Conservation (phyloP, 441 rosid species). For the Metrosideros polymorpha region DNA sequence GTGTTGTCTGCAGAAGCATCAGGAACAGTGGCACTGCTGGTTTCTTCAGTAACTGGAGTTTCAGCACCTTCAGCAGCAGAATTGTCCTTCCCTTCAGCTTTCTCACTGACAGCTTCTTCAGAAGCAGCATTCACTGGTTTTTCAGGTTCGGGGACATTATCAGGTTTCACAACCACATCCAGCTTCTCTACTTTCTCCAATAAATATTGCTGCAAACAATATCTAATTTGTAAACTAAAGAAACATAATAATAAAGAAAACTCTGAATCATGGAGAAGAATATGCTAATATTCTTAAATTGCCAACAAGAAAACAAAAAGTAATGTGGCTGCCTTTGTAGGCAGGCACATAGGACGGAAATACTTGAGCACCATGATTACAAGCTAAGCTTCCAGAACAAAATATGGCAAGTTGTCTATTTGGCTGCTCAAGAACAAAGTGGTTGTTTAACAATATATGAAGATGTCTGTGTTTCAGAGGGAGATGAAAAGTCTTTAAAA, state of each 20-base stretch:
- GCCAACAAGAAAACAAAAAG: neutral
- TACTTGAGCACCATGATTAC: neutral
- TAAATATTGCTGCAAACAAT: constrained; percentile 52
- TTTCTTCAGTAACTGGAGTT: constrained; percentile 36
- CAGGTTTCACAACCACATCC: constrained; percentile 31
- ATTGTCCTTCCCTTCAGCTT: neutral
- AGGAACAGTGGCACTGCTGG: neutral
- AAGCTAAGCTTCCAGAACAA: neutral
- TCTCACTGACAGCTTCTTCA: neutral
- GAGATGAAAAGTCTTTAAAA: neutral
- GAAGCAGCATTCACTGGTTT: constrained; percentile 16
- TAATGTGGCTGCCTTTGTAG: neutral
- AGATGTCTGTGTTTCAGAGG: neutral
- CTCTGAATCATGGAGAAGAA: neutral
- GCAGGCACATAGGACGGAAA: neutral
- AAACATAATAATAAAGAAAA: neutral
- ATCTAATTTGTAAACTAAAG: neutral
- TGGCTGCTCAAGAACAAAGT: neutral
- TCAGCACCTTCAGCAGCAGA: constrained; percentile 23
- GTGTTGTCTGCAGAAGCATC: constrained; percentile 10
- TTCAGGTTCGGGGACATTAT: constrained; percentile 42
- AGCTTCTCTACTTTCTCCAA: constrained; percentile 60
- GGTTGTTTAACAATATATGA: neutral
- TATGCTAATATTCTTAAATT: neutral
- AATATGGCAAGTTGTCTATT: neutral